Evolutionary conservation across 176 grass and related monocot genomes (phyloP).

Genomic region (Avena atlantica): DNA sequence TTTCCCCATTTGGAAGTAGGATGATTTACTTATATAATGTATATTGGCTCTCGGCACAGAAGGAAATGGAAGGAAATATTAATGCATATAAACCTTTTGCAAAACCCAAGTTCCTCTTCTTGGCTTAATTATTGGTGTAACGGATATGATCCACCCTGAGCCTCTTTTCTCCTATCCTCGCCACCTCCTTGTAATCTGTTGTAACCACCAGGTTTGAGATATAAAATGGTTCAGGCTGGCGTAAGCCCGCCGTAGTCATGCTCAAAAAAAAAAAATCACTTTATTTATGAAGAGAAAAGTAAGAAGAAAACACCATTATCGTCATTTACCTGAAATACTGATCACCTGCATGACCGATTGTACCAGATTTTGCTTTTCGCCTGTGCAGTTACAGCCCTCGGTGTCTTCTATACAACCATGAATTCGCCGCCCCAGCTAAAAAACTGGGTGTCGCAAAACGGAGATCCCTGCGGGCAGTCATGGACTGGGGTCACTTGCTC

Average conservation of each 20-base stretch:
- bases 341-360: constrained; percentile 14
- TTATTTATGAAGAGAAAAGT: not conserved
- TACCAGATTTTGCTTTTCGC: not conserved
- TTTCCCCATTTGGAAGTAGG: not conserved
- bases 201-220: too few relatives aligned
- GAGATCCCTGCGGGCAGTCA: constrained; percentile 86
- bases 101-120: not conserved
- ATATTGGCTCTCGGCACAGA: not conserved
- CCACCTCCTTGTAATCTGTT: too few relatives aligned
- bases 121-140: too few relatives aligned
- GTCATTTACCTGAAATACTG: constrained; percentile 32
- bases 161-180: too few relatives aligned
- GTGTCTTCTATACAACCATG: constrained; percentile 77
- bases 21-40: not conserved
- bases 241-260: too few relatives aligned
- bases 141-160: too few relatives aligned
- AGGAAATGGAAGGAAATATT: not conserved
- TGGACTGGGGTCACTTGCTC: constrained; percentile 85
- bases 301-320: not conserved
- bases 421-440: constrained; percentile 72
- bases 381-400: constrained; percentile 78
- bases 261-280: too few relatives aligned
- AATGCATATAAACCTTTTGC: not conserved
- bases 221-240: too few relatives aligned
- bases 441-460: constrained; percentile 74